These are phyloP conservation scores for Neurospora sp. DNA, from an alignment of 495 filamentous ascomycete genomes.

Conservation along the genomic window DNA sequence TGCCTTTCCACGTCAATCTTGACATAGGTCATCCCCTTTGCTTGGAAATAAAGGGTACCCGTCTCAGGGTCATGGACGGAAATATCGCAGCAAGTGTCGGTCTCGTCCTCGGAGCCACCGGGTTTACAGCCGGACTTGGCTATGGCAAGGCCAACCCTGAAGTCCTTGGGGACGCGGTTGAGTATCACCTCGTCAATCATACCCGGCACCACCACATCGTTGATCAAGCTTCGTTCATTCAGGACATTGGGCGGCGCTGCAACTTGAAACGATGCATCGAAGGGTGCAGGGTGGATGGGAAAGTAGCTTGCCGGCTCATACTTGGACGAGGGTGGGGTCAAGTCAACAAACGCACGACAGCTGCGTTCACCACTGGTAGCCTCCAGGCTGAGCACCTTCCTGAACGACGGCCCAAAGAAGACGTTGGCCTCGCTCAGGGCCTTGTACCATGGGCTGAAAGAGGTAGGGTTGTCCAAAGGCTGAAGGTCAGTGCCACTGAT, in stretches of 20 bases:
- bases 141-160: background rate
- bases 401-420: conserved; percentile 21
- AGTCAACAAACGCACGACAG: background rate
- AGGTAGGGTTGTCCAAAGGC: conserved; percentile 3
- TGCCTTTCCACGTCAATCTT: conserved; percentile 1
- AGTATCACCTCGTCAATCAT: background rate
- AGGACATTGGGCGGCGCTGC: conserved; percentile 5
- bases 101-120: background rate
- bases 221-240: conserved; percentile 5
- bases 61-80: conserved; percentile 12
- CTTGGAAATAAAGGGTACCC: conserved; percentile 13
- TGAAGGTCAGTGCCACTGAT: background rate
- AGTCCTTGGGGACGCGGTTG: background rate
- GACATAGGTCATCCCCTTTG: conserved; percentile 11
- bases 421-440: conserved; percentile 15
- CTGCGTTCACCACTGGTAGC: conserved; percentile 13
- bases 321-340: conserved; percentile 12
- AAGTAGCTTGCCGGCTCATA: conserved; percentile 21
- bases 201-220: conserved; percentile 1
- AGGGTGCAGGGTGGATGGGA: conserved; percentile 29
- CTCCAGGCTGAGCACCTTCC: conserved; percentile 15
- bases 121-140: background rate
- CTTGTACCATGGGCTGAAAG: conserved; percentile 24
- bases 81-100: background rate
- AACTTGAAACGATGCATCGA: conserved; percentile 30